Percentiles rank a stretch among this genome's conserved stretches.
Evolutionary conservation across 768 basidiomycete genomes (phyloP).

Genomic region (Rhodotorula paludigena): DNA sequence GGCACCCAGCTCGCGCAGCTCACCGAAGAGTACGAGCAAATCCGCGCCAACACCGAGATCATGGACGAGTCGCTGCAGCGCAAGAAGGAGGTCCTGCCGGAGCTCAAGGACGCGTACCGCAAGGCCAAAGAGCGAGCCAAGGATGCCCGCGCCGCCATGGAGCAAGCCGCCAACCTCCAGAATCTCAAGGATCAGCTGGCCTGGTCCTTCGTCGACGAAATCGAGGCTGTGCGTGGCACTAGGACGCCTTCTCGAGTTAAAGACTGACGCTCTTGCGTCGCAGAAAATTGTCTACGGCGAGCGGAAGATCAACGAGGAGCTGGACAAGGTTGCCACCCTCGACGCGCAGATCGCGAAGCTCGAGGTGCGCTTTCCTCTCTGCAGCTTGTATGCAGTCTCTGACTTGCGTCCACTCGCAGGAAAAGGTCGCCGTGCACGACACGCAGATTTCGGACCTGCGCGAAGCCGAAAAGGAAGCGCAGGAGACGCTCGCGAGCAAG

Average conservation of each 20-base stretch:
- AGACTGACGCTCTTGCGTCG: background rate
- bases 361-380: conserved; percentile 28
- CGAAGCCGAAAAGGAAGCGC: conserved; percentile 41
- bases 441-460: background rate
- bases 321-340: conserved; percentile 30
- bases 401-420: background rate
- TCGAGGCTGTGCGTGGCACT: conserved; percentile 46
- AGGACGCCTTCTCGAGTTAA: background rate
- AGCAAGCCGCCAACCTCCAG: conserved; percentile 53
- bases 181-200: conserved; percentile 33
- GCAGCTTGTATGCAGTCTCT: no score
- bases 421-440: background rate
- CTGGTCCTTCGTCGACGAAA: conserved; percentile 46
- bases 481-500: conserved; percentile 43
- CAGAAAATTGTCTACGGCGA: conserved; percentile 47
- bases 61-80: conserved; percentile 62
- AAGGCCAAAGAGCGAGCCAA: conserved; percentile 61
- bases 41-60: conserved; percentile 65
- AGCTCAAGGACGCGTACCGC: conserved; percentile 59
- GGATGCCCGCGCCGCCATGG: conserved; percentile 67
- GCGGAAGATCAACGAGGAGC: conserved; percentile 54
- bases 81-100: conserved; percentile 73
- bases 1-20: conserved; percentile 89
- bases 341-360: conserved; percentile 16
- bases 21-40: conserved; percentile 74